phyloP scores from a whole-genome alignment of 371 early-diverging fungal genomes.

The Batrachochytrium dendrobatidis region DNA sequence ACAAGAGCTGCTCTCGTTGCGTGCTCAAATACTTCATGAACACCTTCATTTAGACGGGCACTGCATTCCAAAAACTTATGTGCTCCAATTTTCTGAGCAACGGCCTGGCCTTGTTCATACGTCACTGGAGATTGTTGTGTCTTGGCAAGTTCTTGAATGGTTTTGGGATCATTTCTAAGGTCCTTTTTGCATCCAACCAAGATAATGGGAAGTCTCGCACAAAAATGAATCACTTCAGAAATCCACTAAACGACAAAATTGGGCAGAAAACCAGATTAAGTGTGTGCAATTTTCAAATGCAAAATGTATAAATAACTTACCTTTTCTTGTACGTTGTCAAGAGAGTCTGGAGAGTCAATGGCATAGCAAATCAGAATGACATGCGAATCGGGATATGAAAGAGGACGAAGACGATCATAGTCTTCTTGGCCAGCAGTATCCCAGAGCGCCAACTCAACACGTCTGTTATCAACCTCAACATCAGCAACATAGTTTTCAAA shows the following conservation, averaged over 20 bases:
- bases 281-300: neutral
- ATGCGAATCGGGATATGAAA: constrained; percentile 94
- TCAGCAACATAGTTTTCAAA: constrained; percentile 96
- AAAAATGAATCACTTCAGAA: constrained; percentile 88
- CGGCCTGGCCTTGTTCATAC: constrained; percentile 59
- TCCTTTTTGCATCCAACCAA: constrained; percentile 92
- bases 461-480: constrained; percentile 85
- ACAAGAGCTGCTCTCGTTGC: constrained; percentile 68
- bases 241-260: constrained; percentile 59
- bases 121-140: constrained; percentile 75
- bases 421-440: constrained; percentile 98
- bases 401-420: constrained; percentile 92
- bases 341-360: constrained; percentile 79
- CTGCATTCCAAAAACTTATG: constrained; percentile 92
- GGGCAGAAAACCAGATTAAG: neutral
- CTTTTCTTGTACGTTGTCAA: constrained; percentile 76
- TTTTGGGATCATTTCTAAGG: constrained; percentile 74
- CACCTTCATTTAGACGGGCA: constrained; percentile 85
- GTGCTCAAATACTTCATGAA: constrained; percentile 89
- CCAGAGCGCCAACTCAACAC: constrained; percentile 93
- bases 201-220: constrained; percentile 71
- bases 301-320: constrained; percentile 10
- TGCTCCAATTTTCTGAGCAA: constrained; percentile 79
- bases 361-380: constrained; percentile 78
- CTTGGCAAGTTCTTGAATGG: constrained; percentile 69